phyloP scores from a whole-genome alignment of 2,329 filamentous ascomycete genomes.

The Clarireedia hainanense region DNA sequence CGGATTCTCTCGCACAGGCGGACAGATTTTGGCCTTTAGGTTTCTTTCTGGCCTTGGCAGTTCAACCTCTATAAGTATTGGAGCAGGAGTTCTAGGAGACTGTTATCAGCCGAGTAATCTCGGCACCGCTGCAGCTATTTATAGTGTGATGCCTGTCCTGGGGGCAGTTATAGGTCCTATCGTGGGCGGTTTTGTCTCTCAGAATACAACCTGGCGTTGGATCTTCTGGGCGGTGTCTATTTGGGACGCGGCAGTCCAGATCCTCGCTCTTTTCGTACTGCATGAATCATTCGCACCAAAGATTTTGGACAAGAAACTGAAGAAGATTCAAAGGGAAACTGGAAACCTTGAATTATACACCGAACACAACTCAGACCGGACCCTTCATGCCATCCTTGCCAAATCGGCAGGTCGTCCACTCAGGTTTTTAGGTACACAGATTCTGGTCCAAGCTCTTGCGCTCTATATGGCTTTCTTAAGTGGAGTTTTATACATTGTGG shows the following conservation, averaged over 20 bases:
- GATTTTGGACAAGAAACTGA: slow-evolving; percentile 38
- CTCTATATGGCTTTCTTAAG: background rate
- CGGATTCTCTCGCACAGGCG: background rate
- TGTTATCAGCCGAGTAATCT: background rate
- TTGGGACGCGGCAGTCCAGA: slow-evolving; percentile 33
- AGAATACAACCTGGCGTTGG: slow-evolving; percentile 44
- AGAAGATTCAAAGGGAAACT: slow-evolving; percentile 36
- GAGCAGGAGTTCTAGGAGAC: background rate
- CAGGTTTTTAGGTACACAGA: background rate
- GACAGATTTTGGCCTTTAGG: background rate
- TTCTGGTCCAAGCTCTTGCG: background rate
- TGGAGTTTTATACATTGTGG: background rate
- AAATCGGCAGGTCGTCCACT: background rate
- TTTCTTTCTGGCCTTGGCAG: background rate
- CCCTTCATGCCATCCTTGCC: slow-evolving; percentile 7
- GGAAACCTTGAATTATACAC: slow-evolving; percentile 33
- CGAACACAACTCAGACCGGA: slow-evolving; percentile 26
- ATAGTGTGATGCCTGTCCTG: slow-evolving; percentile 51
- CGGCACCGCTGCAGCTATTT: slow-evolving; percentile 19
- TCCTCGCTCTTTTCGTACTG: slow-evolving; percentile 38
- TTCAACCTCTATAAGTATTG: background rate
- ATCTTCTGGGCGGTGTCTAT: slow-evolving; percentile 42
- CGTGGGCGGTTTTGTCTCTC: slow-evolving; percentile 36
- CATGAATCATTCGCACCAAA: slow-evolving; percentile 40
- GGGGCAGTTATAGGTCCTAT: slow-evolving; percentile 45